Conservation (phyloP, 495 filamentous ascomycete genomes). For the Glarea lozoyensis region DNA sequence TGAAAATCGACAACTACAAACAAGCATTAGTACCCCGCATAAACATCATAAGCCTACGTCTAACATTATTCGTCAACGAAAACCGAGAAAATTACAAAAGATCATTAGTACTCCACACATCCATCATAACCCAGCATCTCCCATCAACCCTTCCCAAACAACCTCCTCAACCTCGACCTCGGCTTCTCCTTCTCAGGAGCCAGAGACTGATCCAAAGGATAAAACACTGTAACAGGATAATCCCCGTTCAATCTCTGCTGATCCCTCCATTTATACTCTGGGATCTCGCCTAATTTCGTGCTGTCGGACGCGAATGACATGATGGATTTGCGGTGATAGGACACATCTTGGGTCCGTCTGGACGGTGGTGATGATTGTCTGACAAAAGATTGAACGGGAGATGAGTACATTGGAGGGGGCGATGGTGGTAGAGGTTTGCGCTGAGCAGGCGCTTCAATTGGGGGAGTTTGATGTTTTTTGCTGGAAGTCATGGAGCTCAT, state of each 20-base stretch:
- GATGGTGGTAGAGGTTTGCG: background rate
- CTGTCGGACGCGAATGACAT: slow-evolving; percentile 21
- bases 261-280: slow-evolving; percentile 17
- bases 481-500: too few relatives aligned
- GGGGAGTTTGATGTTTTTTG: slow-evolving; percentile 5
- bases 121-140: too few relatives aligned
- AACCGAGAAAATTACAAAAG: too few relatives aligned
- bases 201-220: slow-evolving; percentile 11
- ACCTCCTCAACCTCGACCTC: slow-evolving; percentile 14
- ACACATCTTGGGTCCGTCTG: background rate
- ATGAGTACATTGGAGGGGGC: background rate
- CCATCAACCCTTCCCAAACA: slow-evolving; percentile 14
- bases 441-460: too few relatives aligned
- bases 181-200: slow-evolving; percentile 16
- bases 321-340: slow-evolving; percentile 8
- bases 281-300: slow-evolving; percentile 22
- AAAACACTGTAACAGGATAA: slow-evolving; percentile 10
- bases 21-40: too few relatives aligned
- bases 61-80: too few relatives aligned
- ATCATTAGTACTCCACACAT: too few relatives aligned
- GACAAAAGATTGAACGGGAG: background rate
- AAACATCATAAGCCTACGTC: too few relatives aligned
- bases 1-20: too few relatives aligned
- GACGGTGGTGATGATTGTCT: background rate
- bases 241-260: background rate